Evolutionary conservation across 768 basidiomycete species (phyloP), one percentile per base, ranked within the genome.

Genomic region (Termitomyces sp.): DNA sequence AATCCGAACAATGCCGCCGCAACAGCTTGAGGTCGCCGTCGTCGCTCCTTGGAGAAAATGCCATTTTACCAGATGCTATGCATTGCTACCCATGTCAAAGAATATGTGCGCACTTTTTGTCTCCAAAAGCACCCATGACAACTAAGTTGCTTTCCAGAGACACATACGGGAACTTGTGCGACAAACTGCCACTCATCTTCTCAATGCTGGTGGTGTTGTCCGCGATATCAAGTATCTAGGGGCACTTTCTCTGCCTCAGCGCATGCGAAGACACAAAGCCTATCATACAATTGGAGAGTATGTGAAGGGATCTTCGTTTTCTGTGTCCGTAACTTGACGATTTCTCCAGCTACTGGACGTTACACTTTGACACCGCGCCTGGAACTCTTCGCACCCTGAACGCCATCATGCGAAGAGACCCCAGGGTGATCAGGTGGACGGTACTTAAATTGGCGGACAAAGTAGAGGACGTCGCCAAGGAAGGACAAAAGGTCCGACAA

Each of bases 331-430:
- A 21, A 59, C 52, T 28, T 45, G 17, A 42, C 26, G 35, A 19
- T 42, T 31, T 49, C 26, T 17, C 30, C 63, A 95, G 93, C 63
- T 94, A 94, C 68, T 95, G 91, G 91, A 86, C 88, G 4, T 81
- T 96, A 76, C 82, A 91, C 66, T 96, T 94, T 68, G 94, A 96
- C 75, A 83, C 90, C 3, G 87, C 88, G 9, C 93, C 93, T 11
- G 75, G 75, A 40, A 85, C 83, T 0, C 75, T 95, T 49, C 73
- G 75, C 6, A 74, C 79, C 0, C 75, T 96, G n/a, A 83, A 84
- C 62, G 70, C 74, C 9, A 75, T 87, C 55, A 79, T 95, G 69
- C 83, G 87, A 8, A 77, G 78, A 52, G 94, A 96, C 65, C 91
- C 91, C 11, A 82, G 87, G 33, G 90, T 96, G 14, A 74, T 96